Percentiles rank a stretch among this genome's conserved stretches.
phyloP scores from a whole-genome alignment of 306 rosid genomes.

The Cicer chorassanicum region DNA sequence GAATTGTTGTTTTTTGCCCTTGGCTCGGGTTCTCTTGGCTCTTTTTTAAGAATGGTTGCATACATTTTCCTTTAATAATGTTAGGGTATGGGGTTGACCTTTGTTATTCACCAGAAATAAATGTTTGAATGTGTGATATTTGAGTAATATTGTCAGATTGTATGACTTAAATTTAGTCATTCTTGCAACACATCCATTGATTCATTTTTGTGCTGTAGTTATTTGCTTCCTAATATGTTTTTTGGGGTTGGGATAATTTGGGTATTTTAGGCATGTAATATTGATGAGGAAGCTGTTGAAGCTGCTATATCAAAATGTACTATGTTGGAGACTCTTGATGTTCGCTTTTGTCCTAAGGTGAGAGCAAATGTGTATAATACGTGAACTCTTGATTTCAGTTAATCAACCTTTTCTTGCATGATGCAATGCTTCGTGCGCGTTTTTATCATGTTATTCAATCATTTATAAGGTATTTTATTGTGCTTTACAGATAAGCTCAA shows the following conservation, averaged over 20 bases:
- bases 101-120: slow-evolving; percentile 24
- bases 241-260: not conserved
- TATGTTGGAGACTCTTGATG: slow-evolving; percentile 96
- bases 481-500: slow-evolving; percentile 60
- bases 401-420: slow-evolving; percentile 1
- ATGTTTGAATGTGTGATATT: not conserved
- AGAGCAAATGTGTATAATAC: slow-evolving; percentile 13
- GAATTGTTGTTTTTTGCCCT: slow-evolving; percentile 8
- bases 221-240: slow-evolving; percentile 10
- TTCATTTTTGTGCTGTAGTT: not conserved
- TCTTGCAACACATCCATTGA: slow-evolving; percentile 8
- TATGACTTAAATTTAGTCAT: slow-evolving; percentile 14
- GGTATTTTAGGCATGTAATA: slow-evolving; percentile 79
- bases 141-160: not conserved
- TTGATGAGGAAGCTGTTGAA: slow-evolving; percentile 79
- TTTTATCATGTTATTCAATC: not conserved
- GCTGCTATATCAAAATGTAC: slow-evolving; percentile 84
- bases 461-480: slow-evolving; percentile 3
- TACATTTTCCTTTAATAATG: slow-evolving; percentile 7
- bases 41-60: slow-evolving; percentile 12
- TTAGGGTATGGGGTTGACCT: not conserved
- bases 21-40: slow-evolving; percentile 24
- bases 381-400: not conserved
- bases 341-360: slow-evolving; percentile 95
- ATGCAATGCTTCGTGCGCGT: not conserved